Base-by-base conservation (phyloP, 768 basidiomycete genomes). In the Pulveroboletus ravenelii region DNA sequence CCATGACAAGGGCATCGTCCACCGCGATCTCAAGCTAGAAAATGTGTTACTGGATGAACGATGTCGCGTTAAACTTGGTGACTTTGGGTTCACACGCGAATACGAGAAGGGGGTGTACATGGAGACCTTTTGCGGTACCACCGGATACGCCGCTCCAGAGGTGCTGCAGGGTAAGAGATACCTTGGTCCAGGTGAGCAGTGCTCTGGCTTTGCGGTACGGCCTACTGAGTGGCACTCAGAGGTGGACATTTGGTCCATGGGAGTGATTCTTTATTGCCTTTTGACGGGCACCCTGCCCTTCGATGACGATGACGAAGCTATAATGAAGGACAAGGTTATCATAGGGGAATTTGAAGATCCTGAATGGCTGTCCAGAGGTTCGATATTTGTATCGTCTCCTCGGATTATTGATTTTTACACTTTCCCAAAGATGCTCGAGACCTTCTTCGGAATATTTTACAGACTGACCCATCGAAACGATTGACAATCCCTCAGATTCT, bases 121-220 rank as follows among this genome's bases (percentile, higher is more conserved):
- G 79, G 93, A 96, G 63, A 96, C 93, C 0, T 95, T 88, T 62
- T 97, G 93, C 62, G 93, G 94, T 10, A 96, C 93, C 10, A 95
- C 93, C 2, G 92, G 90, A 13, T 88, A 97, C 67, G 93, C 93
- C 5, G 80, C 89, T 25, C 93, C 93, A 3, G 93, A 96, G 70
- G 95, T 97, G 84, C 69, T 97, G 18, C 77, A 85, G 56, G 87
- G 87, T 2, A 81, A 81, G 70, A 92, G 84, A 68, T 99, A 99
- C 62, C 79, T 87, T 41, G 96, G 96, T 3, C 88, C 87, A 64
- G 91, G 92, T 85, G 45, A 52, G 83, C 70, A 23, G 7, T 40
- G 40, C 1, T 36, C 23, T n/a, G 30, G 20, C 20, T 41, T 14
- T 41, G 27, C 35, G 48, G 37, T 38, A 12, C 42, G 31, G 36